Conservation (phyloP, 2,329 filamentous ascomycete species). For the Monosporascus cannonballus region DNA sequence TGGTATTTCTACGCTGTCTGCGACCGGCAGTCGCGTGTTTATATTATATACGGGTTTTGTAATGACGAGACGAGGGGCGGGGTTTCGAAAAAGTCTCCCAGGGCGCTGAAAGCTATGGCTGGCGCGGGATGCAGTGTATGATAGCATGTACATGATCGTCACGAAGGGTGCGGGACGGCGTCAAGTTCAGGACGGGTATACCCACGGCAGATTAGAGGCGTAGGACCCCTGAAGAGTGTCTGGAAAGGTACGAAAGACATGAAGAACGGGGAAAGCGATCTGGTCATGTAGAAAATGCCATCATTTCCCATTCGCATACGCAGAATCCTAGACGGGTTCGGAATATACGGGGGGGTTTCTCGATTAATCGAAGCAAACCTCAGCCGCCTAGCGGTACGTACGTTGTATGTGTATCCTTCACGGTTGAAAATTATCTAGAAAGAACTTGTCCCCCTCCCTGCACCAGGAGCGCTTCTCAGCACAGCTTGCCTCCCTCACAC, state of each 20-base stretch:
- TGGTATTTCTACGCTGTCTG: too few relatives aligned
- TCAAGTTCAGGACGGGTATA: constrained; percentile 12
- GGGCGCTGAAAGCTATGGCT: constrained; percentile 4
- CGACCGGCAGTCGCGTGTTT: too few relatives aligned
- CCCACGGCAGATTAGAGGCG: constrained; percentile 12
- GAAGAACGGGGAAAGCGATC: constrained; percentile 3
- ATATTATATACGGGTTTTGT: neutral
- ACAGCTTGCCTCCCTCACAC: neutral
- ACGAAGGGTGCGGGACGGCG: constrained; percentile 5
- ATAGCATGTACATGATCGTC: constrained; percentile 13
- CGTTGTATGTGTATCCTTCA: neutral
- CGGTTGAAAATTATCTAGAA: constrained; percentile 2
- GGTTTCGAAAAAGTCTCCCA: constrained; percentile 4
- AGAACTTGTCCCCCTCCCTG: neutral
- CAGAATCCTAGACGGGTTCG: constrained; percentile 23
- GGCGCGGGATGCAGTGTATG: constrained; percentile 7
- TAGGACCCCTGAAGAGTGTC: constrained; percentile 3
- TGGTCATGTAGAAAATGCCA: neutral
- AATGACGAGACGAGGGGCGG: neutral
- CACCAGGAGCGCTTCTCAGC: neutral
- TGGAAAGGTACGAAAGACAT: constrained; percentile 8
- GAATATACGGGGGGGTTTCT: constrained; percentile 8
- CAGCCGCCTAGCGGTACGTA: constrained; percentile 4
- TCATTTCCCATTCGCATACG: constrained; percentile 24
- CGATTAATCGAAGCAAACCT: constrained; percentile 8